These are phyloP conservation scores for Diaporthe sp. DNA, from an alignment of 2,329 filamentous ascomycete species.

Conservation along the genomic window DNA sequence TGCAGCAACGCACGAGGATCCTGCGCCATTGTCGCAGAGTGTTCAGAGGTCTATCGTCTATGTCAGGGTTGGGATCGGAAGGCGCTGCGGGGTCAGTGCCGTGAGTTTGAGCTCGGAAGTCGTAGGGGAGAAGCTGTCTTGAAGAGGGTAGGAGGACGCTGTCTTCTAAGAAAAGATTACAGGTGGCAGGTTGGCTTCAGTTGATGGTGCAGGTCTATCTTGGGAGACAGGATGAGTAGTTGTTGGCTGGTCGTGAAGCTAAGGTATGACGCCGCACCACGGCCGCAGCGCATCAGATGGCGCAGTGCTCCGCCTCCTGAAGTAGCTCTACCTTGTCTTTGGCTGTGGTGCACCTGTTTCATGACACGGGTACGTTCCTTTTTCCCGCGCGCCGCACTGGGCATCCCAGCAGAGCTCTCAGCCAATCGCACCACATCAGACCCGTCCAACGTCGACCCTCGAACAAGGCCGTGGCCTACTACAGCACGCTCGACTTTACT, in stretches of 20 bases:
- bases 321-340: slow-evolving; percentile 31
- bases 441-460: slow-evolving; percentile 18
- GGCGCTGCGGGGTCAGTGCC: not conserved
- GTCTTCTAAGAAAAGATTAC: not conserved
- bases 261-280: slow-evolving; percentile 40
- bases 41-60: not conserved
- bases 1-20: slow-evolving; percentile 84
- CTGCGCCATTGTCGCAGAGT: slow-evolving; percentile 71
- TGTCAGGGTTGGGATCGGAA: slow-evolving; percentile 1
- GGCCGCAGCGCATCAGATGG: slow-evolving; percentile 33
- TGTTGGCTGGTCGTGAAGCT: slow-evolving; percentile 29
- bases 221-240: slow-evolving; percentile 10
- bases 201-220: slow-evolving; percentile 25
- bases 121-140: not conserved
- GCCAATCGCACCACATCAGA: slow-evolving; percentile 10
- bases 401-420: not conserved
- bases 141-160: not conserved
- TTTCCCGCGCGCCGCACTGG: not conserved
- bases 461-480: not conserved
- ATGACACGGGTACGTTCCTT: slow-evolving; percentile 9
- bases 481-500: not conserved
- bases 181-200: slow-evolving; percentile 11
- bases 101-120: not conserved
- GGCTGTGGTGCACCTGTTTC: not conserved
- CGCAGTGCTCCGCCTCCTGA: slow-evolving; percentile 27